Base-by-base conservation (phyloP, 768 basidiomycete species). In the Phlebiopsis flavidoalba region DNA sequence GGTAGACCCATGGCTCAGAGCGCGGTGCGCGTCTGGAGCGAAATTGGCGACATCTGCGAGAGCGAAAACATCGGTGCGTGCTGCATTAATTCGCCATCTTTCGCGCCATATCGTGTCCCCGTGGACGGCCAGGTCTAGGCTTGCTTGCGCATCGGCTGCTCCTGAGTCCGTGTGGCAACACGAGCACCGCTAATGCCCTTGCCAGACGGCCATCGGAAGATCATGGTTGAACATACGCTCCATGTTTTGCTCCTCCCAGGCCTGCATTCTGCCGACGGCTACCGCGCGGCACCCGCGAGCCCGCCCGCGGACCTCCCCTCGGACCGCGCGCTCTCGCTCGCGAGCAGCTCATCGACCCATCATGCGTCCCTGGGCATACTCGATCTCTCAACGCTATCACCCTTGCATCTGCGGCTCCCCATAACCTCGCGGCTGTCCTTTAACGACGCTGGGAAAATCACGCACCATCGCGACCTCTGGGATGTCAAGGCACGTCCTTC, bases 371-470 rank as follows among this genome's bases (percentile, higher is more conserved):
- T 64, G 46, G 57, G 62, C 10, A 56, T 60, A n/a, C 56, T 63
- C 58, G 66, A 66, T n/a, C 84, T 84, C 36, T 77, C 79, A 37
- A 65, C 87, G 17, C 84, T 87, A 1, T 88, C 87, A 15, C 88
- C 90, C 1, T 73, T 93, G n/a, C 88, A 91, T 69, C 77, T 91
- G 65, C 79, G 83, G 67, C 80, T 93, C 5, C 88, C 80, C 51
- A 81, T 92, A 53, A 79, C 88, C 59, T 88, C 89, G 4, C 82
- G 85, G 31, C 79, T 93, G 37, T 80, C 82, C 35, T 91, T 93
- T 73, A 92, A 92, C 72, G 91, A 92, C 65, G 86, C 86, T 67
- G 89, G 88, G n/a, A 82, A 80, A 61, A 86, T 93, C 63, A 87
- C 88, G 4, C 82, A 85, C 66, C 91, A 94, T 69, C 81, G 89